Evolutionary conservation across 2,329 filamentous ascomycete genomes (phyloP).

Genomic region (Stachybotrys chlorohalonatus): DNA sequence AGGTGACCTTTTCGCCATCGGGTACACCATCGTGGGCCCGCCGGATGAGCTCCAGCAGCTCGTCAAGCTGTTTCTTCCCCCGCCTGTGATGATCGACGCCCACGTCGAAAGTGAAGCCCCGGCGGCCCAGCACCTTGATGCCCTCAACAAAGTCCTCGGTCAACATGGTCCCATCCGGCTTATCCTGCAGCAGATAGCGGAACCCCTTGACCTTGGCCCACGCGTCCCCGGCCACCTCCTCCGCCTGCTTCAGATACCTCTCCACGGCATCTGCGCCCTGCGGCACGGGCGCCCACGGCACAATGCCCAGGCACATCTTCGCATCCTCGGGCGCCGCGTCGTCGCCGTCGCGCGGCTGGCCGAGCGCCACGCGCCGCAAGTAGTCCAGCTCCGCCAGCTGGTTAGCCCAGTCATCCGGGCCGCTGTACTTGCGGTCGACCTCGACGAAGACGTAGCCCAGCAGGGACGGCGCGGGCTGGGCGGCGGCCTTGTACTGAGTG

Average conservation of each 20-base stretch:
- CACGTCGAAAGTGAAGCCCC: slow-evolving; percentile 67
- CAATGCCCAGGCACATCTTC: slow-evolving; percentile 55
- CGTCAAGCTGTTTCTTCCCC: slow-evolving; percentile 64
- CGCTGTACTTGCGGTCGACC: slow-evolving; percentile 62
- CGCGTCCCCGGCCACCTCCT: slow-evolving; percentile 51
- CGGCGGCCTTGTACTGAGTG: slow-evolving; percentile 48
- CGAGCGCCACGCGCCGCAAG: slow-evolving; percentile 56
- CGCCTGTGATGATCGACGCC: slow-evolving; percentile 74
- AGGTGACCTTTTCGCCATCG: slow-evolving; percentile 50
- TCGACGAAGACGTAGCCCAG: slow-evolving; percentile 76
- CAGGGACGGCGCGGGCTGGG: slow-evolving; percentile 32
- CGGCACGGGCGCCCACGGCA: slow-evolving; percentile 81
- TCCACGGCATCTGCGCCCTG: slow-evolving; percentile 51
- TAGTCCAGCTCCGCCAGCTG: slow-evolving; percentile 66
- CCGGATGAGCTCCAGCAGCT: slow-evolving; percentile 61
- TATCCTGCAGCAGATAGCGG: slow-evolving; percentile 74
- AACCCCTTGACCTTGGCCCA: slow-evolving; percentile 70
- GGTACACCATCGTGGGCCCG: slow-evolving; percentile 53
- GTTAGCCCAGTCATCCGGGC: slow-evolving; percentile 49
- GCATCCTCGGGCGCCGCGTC: slow-evolving; percentile 40
- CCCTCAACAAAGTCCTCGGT: slow-evolving; percentile 54
- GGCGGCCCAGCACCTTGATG: slow-evolving; percentile 54
- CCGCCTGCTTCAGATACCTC: slow-evolving; percentile 54
- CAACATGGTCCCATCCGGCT: slow-evolving; percentile 57
- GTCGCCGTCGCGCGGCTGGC: slow-evolving; percentile 45